Evolutionary conservation across 176 grass and related monocot species (phyloP).

Genomic region (maize (Zea mays)): Zm-B73-REFERENCE-NAM-5.0 NC_050098.1:12250501-12251000

Average conservation of each 20-base stretch:
- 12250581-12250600: background rate
- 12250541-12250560: slow-evolving; percentile 28
- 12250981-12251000: too few species aligned
- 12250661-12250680: background rate
- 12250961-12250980: background rate
- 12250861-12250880: slow-evolving; percentile 11
- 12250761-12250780: background rate
- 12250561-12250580: background rate
- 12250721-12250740: slow-evolving; percentile 17
- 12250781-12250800: slow-evolving; percentile 12
- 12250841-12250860: background rate
- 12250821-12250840: background rate
- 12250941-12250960: background rate
- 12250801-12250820: slow-evolving; percentile 5
- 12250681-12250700: background rate
- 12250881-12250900: background rate
- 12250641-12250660: too few species aligned
- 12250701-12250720: background rate
- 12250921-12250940: background rate
- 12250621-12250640: slow-evolving; percentile 19
- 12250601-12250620: slow-evolving; percentile 55
- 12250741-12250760: background rate
- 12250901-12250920: too few species aligned
- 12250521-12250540: background rate
- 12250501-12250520: background rate